Conservation (phyloP, 1,284 basidiomycete species). For the Pseudozyma tsukubaensis region DNA sequence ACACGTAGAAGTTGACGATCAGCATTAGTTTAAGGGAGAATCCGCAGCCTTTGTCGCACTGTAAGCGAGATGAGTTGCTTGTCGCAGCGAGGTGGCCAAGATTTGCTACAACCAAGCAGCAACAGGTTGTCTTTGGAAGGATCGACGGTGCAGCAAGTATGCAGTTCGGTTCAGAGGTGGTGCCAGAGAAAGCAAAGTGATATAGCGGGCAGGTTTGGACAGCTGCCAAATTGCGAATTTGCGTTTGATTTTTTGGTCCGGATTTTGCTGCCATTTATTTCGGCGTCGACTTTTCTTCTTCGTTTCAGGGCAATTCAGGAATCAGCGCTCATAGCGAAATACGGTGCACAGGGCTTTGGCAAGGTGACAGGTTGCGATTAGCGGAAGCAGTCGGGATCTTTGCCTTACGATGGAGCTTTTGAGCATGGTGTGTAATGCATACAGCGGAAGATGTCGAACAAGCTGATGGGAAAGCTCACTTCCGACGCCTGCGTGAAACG, state of each 20-base stretch:
- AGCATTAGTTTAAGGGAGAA: too few relatives aligned
- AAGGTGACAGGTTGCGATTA: not conserved
- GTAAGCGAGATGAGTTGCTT: too few relatives aligned
- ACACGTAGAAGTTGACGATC: not conserved
- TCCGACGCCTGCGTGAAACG: constrained; percentile 50
- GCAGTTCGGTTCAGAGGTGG: not conserved
- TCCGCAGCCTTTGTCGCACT: too few relatives aligned
- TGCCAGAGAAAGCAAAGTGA: constrained; percentile 14
- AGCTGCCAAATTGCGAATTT: constrained; percentile 21
- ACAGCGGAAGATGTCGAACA: not conserved
- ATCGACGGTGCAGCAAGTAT: not conserved
- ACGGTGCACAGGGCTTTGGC: too few relatives aligned
- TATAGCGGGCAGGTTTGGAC: constrained; percentile 39
- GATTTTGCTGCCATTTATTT: not conserved
- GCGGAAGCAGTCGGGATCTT: not conserved
- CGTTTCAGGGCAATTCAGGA: not conserved
- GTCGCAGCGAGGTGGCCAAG: too few relatives aligned
- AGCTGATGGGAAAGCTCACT: constrained; percentile 10
- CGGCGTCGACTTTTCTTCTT: not conserved
- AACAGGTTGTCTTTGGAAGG: not conserved
- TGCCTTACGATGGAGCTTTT: not conserved
- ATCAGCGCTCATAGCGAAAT: too few relatives aligned
- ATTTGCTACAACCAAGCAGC: not conserved
- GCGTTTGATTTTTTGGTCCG: not conserved
- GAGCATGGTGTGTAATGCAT: not conserved